phyloP scores from a whole-genome alignment of 2,329 filamentous ascomycete genomes.

The Allantophomopsis lycopodina region DNA sequence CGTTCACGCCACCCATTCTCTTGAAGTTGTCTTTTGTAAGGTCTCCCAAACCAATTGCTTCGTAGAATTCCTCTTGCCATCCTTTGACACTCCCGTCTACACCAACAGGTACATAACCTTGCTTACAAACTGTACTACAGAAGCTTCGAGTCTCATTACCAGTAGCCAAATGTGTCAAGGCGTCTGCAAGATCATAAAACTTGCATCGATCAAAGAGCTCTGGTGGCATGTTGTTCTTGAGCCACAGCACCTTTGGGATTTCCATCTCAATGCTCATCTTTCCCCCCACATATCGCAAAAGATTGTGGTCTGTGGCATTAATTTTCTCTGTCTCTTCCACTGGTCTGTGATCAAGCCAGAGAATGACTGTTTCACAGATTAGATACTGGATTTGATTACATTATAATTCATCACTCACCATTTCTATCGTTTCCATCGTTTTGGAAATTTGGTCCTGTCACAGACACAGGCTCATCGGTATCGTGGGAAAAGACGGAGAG shows the following conservation, averaged over 20 bases:
- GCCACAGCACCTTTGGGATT: slow-evolving; percentile 94
- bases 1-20: slow-evolving; percentile 86
- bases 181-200: slow-evolving; percentile 91
- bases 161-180: slow-evolving; percentile 86
- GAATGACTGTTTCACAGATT: slow-evolving; percentile 37
- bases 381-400: too few species aligned
- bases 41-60: slow-evolving; percentile 74
- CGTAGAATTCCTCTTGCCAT: slow-evolving; percentile 93
- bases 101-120: slow-evolving; percentile 91
- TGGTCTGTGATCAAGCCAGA: slow-evolving; percentile 94
- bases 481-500: slow-evolving; percentile 81
- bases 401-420: slow-evolving; percentile 16
- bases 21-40: slow-evolving; percentile 77
- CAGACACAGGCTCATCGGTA: slow-evolving; percentile 80
- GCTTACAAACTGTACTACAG: slow-evolving; percentile 94
- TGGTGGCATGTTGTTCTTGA: slow-evolving; percentile 95
- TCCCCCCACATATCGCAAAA: slow-evolving; percentile 90
- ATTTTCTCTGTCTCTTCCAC: slow-evolving; percentile 85
- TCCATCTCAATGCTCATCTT: slow-evolving; percentile 99
- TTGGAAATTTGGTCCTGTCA: slow-evolving; percentile 78
- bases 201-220: slow-evolving; percentile 87
- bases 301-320: slow-evolving; percentile 82
- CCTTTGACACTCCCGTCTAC: slow-evolving; percentile 95
- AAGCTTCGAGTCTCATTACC: slow-evolving; percentile 86
- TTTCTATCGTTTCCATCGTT: slow-evolving; percentile 77